phyloP scores from a whole-genome alignment of 2,329 filamentous ascomycete species.

The Ceratocystis eucalypticola region DNA sequence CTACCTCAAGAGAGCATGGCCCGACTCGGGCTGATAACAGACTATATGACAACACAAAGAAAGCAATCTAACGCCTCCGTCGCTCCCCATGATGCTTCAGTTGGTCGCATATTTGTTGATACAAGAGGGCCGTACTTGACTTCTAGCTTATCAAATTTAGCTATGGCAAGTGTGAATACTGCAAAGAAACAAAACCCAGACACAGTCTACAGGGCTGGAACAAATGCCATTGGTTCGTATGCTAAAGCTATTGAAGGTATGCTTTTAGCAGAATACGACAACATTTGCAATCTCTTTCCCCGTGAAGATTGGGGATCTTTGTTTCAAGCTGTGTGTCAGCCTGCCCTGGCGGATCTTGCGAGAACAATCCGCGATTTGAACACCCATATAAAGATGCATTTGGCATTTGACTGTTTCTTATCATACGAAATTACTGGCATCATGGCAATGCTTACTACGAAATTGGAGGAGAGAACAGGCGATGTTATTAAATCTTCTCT shows the following conservation, averaged over 20 bases:
- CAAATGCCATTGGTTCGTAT: conserved; percentile 84
- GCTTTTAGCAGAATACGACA: conserved; percentile 79
- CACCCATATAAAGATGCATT: conserved; percentile 70
- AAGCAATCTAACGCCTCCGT: conserved; percentile 29
- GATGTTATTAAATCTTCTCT: conserved; percentile 66
- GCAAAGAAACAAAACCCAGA: conserved; percentile 69
- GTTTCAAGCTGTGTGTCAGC: conserved; percentile 65
- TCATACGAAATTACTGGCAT: conserved; percentile 93
- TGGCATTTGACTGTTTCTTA: conserved; percentile 84
- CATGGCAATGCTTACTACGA: conserved; percentile 63
- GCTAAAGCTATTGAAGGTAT: conserved; percentile 76
- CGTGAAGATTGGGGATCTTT: conserved; percentile 72
- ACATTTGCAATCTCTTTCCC: conserved; percentile 73
- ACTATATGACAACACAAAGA: conserved; percentile 53
- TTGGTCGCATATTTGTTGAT: conserved; percentile 74
- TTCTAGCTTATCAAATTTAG: conserved; percentile 68
- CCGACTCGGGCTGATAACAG: conserved; percentile 66
- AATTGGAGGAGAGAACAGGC: conserved; percentile 68
- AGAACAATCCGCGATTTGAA: conserved; percentile 83
- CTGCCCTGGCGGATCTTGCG: conserved; percentile 65
- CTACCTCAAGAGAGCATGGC: conserved; percentile 63
- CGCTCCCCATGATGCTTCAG: conserved; percentile 48
- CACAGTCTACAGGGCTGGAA: conserved; percentile 73
- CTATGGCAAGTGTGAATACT: conserved; percentile 72
- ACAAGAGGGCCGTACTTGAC: conserved; percentile 78